Conservation (phyloP, 345 rosid species). For the Eucalyptus cloeziana region DNA sequence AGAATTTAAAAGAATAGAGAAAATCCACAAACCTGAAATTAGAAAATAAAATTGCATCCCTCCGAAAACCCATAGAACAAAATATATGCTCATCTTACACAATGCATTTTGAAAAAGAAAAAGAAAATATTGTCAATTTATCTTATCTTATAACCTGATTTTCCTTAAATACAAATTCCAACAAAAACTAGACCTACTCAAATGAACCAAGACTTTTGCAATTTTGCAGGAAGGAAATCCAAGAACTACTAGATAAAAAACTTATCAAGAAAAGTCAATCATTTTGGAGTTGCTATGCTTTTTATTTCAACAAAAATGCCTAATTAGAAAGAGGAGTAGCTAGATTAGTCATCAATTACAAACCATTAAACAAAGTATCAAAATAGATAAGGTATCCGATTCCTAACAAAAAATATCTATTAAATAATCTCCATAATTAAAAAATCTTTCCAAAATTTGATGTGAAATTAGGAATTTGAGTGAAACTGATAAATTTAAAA, state of each 20-base stretch:
- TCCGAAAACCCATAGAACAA: no score
- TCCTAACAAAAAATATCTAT: no score
- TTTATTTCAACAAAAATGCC: neutral
- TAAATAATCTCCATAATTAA: neutral
- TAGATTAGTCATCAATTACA: neutral
- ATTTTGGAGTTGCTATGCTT: neutral
- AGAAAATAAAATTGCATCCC: no score
- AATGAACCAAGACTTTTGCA: neutral
- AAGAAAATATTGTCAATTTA: no score
- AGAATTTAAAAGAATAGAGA: no score
- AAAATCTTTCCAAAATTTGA: neutral
- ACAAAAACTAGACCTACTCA: neutral
- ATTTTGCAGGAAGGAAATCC: neutral
- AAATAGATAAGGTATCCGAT: neutral
- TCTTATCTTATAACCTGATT: neutral
- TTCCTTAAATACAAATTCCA: neutral
- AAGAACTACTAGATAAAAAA: neutral
- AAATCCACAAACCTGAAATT: no score
- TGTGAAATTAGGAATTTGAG: neutral
- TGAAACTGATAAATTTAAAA: no score
- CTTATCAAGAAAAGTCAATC: neutral
- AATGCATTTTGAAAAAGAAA: no score
- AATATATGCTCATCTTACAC: no score
- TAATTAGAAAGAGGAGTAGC: neutral
- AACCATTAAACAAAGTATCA: neutral